Percentiles rank a stretch among this genome's conserved stretches.
phyloP scores from a whole-genome alignment of 768 basidiomycete genomes.

The Auriculariales sp. region DNA sequence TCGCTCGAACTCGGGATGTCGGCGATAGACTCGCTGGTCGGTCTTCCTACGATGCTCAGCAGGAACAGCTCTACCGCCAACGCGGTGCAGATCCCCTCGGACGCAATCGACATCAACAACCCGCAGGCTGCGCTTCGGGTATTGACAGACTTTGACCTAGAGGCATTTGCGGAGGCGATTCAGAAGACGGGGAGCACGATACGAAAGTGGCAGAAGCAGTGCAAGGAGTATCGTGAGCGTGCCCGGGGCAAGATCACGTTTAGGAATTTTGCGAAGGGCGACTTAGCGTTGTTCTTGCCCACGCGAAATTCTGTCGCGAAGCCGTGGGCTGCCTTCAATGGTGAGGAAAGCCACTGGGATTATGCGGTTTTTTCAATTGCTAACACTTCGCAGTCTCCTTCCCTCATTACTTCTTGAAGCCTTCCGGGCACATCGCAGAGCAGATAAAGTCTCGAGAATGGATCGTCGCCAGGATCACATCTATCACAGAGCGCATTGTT shows the following conservation, averaged over 20 bases:
- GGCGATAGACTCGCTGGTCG: background rate
- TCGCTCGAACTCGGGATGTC: background rate
- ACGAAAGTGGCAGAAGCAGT: constrained; percentile 95
- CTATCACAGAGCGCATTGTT: constrained; percentile 73
- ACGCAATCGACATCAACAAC: constrained; percentile 60
- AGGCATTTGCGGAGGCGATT: constrained; percentile 72
- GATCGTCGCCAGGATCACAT: constrained; percentile 88
- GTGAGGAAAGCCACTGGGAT: constrained; percentile 26
- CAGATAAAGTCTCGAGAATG: constrained; percentile 85
- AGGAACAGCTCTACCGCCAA: background rate
- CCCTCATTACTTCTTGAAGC: constrained; percentile 93
- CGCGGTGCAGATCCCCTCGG: background rate
- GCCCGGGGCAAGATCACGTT: constrained; percentile 95
- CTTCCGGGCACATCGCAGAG: constrained; percentile 73
- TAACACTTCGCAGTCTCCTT: constrained; percentile 54
- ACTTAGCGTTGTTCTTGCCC: constrained; percentile 89
- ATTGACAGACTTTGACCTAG: constrained; percentile 66
- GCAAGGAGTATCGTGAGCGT: constrained; percentile 89
- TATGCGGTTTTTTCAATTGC: background rate
- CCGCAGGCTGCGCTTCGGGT: constrained; percentile 49
- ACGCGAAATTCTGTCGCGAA: constrained; percentile 87
- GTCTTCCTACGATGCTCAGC: background rate
- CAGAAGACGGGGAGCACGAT: constrained; percentile 72
- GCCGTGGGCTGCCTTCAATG: constrained; percentile 98
- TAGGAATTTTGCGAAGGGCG: constrained; percentile 87